These are phyloP conservation scores for Spinacia oleracea DNA, from an alignment of 179 eudicot genomes.

Conservation along the genomic window DNA sequence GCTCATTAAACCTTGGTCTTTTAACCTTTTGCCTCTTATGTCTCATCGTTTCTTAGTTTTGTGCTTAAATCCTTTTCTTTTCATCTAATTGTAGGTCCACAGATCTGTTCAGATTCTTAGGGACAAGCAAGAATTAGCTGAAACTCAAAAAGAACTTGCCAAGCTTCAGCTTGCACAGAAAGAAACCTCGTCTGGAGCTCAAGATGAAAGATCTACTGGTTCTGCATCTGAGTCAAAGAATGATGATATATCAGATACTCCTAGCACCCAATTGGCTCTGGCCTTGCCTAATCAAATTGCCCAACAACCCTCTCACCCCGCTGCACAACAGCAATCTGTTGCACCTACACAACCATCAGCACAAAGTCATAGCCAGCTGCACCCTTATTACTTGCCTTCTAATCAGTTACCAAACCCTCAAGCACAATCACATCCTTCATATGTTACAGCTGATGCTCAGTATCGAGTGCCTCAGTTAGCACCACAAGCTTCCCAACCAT, in stretches of 20 bases:
- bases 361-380: slow-evolving; percentile 46
- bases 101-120: slow-evolving; percentile 88
- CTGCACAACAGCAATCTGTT: slow-evolving; percentile 48
- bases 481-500: slow-evolving; percentile 42
- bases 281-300: slow-evolving; percentile 74
- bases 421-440: slow-evolving; percentile 51
- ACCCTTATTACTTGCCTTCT: slow-evolving; percentile 59
- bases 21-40: neutral
- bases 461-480: slow-evolving; percentile 47
- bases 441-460: slow-evolving; percentile 52
- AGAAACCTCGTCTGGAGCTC: slow-evolving; percentile 52
- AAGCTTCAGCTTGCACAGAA: slow-evolving; percentile 90
- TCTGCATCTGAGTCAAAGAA: slow-evolving; percentile 51
- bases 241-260: slow-evolving; percentile 55
- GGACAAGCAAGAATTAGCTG: slow-evolving; percentile 96
- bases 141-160: slow-evolving; percentile 90
- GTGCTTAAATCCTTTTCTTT: neutral
- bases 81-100: slow-evolving; percentile 59
- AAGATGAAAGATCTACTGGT: slow-evolving; percentile 53
- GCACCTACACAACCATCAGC: slow-evolving; percentile 51
- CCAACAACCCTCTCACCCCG: slow-evolving; percentile 53
- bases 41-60: neutral
- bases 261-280: slow-evolving; percentile 80
- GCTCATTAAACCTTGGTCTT: neutral
- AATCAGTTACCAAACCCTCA: slow-evolving; percentile 50